Evolutionary conservation across 2,329 filamentous ascomycete genomes (phyloP), one percentile per base, ranked within the genome.

Genomic region (Arthrobotrys sphaeroides): DNA sequence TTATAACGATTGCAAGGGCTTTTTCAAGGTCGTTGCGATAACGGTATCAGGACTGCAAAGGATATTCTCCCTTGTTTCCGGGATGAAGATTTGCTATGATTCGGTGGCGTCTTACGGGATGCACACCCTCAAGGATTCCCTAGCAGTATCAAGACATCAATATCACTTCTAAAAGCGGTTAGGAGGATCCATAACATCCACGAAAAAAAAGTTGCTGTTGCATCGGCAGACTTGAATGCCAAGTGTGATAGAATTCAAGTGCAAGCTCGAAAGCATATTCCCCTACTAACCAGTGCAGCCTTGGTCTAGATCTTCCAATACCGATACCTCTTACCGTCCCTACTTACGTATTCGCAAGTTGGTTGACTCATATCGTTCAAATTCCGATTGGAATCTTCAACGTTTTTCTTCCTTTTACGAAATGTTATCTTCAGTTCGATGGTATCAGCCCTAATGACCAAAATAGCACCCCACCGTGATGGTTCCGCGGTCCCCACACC

Each of bases 131-230:
- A 65, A 24, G 49, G 57, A 49, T 42, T n/a, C 40, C 47, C 60
- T 60, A 33, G 16, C 22, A 20, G n/a, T 28, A n/a, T 26, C 10
- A 26, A 74, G 70, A 62, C 45, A 57, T 61, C 62, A 74, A 74
- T 74, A 57, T 62, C 62, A 62, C 7, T 74, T 62, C 70, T 55
- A 31, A 59, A 74, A 62, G 20, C 16, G 64, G 70, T 68, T 67
- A 68, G n/a, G n/a, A 47, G 65, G 55, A 65, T 26, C 12, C 28
- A 20, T 26, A 57, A 73, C n/a, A n/a, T n/a, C n/a, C n/a, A n/a
- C n/a, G n/a, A n/a, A n/a, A n/a, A n/a, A n/a, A n/a, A n/a, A n/a
- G n/a, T n/a, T n/a, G n/a, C n/a, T n/a, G n/a, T n/a, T n/a, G n/a
- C n/a, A n/a, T n/a, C n/a, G n/a, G n/a, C n/a, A n/a, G n/a, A n/a